Base-by-base conservation (phyloP, 2,329 filamentous ascomycete genomes). In the Grosmannia serpens region DNA sequence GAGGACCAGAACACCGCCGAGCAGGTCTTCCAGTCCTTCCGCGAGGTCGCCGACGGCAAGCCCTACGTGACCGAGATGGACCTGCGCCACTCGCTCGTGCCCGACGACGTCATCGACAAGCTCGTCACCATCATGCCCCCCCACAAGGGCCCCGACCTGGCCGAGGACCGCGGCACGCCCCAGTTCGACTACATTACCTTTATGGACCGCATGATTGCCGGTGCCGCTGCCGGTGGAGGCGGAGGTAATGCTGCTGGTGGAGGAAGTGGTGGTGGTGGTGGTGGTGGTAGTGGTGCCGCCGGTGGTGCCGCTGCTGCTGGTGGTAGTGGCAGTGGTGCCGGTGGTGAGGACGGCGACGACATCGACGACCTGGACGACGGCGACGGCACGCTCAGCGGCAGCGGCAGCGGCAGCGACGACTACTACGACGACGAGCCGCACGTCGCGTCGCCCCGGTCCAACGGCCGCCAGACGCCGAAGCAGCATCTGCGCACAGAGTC, bases 1-100 rank as follows among this genome's bases (percentile, higher is more conserved):
- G 94, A 99, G 73, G 94, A 99, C 69, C 94, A 99, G 74, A 96
- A 99, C 71, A 96, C 91, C 4, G 94, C 94, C 15, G 94, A 97
- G 73, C 94, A 99, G 72, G 94, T 99, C 6, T 97, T 94, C 77
- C 92, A 99, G 74, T 95, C 88, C 63, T 99, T 99, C 82, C 85
- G 86, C 59, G 94, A 99, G 73, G 94, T 99, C 52, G 94, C 94
- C 22, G 94, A 99, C 75, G 94, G 94, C 64, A 99, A 99, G 78
- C 91, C 92, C 13, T 99, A 99, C 71, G 94, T 99, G 47, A 99
- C 94, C 6, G 94, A 99, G 74, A 88, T 99, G 77, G 94, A 99
- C 71, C 81, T 99, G 59, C 84, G 92, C 60, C 94, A 99, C 73
- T 94, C 88, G 49, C 82, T 99, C 46, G 95, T 99, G 44, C 94